phyloP scores from a whole-genome alignment of 768 basidiomycete genomes.

The Ramaria sp. region DNA sequence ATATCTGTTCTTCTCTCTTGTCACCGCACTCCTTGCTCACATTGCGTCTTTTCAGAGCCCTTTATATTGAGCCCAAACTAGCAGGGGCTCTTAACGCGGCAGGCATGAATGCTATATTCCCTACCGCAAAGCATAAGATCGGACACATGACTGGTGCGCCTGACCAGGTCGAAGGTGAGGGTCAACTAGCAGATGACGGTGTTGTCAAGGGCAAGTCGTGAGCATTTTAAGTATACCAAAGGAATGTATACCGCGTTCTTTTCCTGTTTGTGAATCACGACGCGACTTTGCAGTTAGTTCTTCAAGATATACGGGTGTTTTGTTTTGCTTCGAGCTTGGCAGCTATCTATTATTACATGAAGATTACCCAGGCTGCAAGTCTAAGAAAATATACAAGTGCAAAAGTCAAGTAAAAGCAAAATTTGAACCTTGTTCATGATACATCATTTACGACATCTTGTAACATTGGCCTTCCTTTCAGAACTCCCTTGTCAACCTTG shows the following conservation, averaged over 20 bases:
- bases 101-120: conserved; percentile 28
- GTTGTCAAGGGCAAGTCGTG: neutral
- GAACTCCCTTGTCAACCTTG: conserved; percentile 9
- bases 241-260: too few relatives aligned
- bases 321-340: too few relatives aligned
- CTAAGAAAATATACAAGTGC: too few relatives aligned
- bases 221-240: too few relatives aligned
- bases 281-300: too few relatives aligned
- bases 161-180: neutral
- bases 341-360: too few relatives aligned
- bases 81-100: conserved; percentile 61
- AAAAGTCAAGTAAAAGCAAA: neutral
- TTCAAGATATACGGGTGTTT: too few relatives aligned
- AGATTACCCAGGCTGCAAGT: too few relatives aligned
- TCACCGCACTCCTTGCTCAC: neutral
- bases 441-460: conserved; percentile 14
- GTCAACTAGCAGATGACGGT: neutral
- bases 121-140: neutral
- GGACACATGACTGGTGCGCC: conserved; percentile 1
- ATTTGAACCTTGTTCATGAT: neutral
- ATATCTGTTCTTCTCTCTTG: neutral
- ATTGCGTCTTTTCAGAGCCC: conserved; percentile 35
- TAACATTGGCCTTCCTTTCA: conserved; percentile 9
- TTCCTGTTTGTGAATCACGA: too few relatives aligned
- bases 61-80: conserved; percentile 86